Evolutionary conservation across 2,329 filamentous ascomycete species (phyloP).

Genomic region (Thermoascus crustaceus): DNA sequence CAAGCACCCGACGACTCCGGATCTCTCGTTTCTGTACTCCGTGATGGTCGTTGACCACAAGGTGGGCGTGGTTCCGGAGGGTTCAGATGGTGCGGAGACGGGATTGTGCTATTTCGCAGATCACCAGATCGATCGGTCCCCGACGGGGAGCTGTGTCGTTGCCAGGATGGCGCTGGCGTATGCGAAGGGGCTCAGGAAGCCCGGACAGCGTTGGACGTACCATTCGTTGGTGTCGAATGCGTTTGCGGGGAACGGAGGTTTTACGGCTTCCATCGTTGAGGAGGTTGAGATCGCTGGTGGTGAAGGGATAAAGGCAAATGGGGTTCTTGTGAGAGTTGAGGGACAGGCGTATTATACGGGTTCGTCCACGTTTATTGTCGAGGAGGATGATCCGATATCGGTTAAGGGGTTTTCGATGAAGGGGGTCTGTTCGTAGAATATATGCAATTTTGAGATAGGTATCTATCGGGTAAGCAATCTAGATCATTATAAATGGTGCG

Average conservation of each 20-base stretch:
- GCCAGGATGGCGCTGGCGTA: conserved; percentile 30
- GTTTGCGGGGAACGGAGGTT: conserved; percentile 15
- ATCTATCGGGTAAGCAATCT: too few relatives aligned
- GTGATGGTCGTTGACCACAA: conserved; percentile 31
- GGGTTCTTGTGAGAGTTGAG: conserved; percentile 22
- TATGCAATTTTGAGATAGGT: too few relatives aligned
- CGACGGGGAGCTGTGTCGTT: conserved; percentile 31
- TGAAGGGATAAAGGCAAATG: conserved; percentile 3
- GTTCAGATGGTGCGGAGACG: conserved; percentile 23
- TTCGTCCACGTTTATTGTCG: conserved; percentile 19
- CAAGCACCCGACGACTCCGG: conserved; percentile 23
- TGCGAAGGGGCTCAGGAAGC: conserved; percentile 17
- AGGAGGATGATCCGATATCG: conserved; percentile 19
- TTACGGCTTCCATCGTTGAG: conserved; percentile 17
- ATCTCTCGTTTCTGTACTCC: conserved; percentile 33
- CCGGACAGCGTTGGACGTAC: conserved; percentile 24
- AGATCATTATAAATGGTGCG: too few relatives aligned
- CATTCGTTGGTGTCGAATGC: conserved; percentile 29
- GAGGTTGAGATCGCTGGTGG: conserved; percentile 3
- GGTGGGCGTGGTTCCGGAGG: conserved; percentile 1
- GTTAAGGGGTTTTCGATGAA: conserved; percentile 3
- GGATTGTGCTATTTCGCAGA: conserved; percentile 41
- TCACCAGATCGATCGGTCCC: conserved; percentile 41
- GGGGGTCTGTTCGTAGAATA: conserved; percentile 1
- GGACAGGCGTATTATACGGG: conserved; percentile 28